Conservation (phyloP, 23 red algal species). For the Cyanidioschyzon merolae region DNA sequence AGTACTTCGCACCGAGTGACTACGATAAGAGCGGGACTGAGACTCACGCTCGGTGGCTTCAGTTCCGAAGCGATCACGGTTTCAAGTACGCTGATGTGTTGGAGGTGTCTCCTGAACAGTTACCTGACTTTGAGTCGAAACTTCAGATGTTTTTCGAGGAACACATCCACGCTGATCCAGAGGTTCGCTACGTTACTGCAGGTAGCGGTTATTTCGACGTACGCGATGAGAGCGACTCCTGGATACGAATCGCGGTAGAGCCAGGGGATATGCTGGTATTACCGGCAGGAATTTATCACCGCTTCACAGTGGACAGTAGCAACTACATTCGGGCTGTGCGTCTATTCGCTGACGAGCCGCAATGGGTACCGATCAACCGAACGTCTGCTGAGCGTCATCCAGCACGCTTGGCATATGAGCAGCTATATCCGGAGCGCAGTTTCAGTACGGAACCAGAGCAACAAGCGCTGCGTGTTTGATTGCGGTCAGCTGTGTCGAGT, state of each 20-base stretch:
- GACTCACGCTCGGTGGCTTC: neutral
- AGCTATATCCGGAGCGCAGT: neutral
- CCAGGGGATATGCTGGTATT: constrained; percentile 18
- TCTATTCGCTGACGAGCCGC: constrained; percentile 13
- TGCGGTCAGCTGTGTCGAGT: too few species aligned
- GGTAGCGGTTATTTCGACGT: constrained; percentile 29
- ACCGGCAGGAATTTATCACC: constrained; percentile 20
- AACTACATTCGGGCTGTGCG: constrained; percentile 16
- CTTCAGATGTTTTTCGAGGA: constrained; percentile 13
- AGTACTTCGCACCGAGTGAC: neutral
- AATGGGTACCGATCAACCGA: constrained; percentile 7
- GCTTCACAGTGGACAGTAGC: constrained; percentile 18
- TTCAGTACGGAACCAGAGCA: neutral
- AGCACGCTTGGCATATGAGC: neutral
- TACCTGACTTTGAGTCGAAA: constrained; percentile 1
- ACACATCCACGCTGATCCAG: constrained; percentile 20
- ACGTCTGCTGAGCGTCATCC: neutral
- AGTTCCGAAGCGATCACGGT: neutral
- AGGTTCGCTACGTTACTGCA: constrained; percentile 21
- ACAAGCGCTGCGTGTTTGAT: neutral
- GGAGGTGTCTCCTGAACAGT: neutral
- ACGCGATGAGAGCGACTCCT: neutral
- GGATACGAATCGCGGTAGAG: constrained; percentile 13
- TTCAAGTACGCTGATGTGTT: constrained; percentile 18
- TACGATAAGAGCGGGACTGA: neutral